Base-by-base conservation (phyloP, 2,329 filamentous ascomycete genomes). In the Trichoderma afroharzianum region DNA sequence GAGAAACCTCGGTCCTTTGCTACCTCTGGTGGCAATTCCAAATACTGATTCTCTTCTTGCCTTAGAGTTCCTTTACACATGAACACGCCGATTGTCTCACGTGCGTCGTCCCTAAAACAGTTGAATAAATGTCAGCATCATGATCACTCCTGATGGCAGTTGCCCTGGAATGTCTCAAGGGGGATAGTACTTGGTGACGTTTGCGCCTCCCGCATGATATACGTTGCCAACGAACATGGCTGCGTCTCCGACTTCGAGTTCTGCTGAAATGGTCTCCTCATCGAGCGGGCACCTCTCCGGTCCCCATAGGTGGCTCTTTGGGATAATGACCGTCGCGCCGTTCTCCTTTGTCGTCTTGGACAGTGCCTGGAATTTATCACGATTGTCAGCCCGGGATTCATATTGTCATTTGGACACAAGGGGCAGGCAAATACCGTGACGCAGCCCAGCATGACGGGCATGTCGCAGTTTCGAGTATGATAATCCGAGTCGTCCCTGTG, bases 181-280 rank as follows among this genome's bases (percentile, higher is more conserved):
- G 9, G 43, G 8, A 12, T 14, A 12, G 36, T 76, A 75, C 74
- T 74, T 78, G 30, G 75, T 81, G 12, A 73, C 72, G 70, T 84
- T 84, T 9, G 77, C 77, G 1, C 82, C 82, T 2, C 82, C 82
- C 1, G 80, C 82, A 53, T 84, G 82, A 64, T 83, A 83, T 14
- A 80, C 71, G 24, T 81, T 81, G 1, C 81, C 82, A 0, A 83
- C 68, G 50, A 84, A 82, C 28, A 83, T 79, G 36, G 81, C 76
- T 6, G 81, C 80, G 47, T 83, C 82, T 1, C 82, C 82, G 6
- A 79, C 73, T n/a, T 82, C 79, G 15, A 84, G 76, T 63, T 83
- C 81, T 1, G 81, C 82, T 0, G 80, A 78, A 2, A 82, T 75
- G 1, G 81, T 80, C 61, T 84, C 82, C 9, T 82, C 77, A 26